phyloP scores from a whole-genome alignment of 2,329 filamentous ascomycete species.

The Fusarium dlaminii region DNA sequence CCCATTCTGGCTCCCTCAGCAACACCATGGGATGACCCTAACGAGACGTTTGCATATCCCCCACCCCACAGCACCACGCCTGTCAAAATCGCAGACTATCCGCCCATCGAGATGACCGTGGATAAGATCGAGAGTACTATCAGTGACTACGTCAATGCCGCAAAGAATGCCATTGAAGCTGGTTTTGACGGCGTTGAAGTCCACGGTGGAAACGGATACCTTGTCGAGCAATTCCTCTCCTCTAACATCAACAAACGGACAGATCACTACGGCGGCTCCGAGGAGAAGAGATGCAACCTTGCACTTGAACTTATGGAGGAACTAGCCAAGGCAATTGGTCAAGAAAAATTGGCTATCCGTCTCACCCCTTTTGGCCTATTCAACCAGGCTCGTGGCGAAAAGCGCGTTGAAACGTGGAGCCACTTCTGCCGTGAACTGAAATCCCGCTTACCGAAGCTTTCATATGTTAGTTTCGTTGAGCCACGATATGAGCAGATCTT shows the following conservation, averaged over 20 bases:
- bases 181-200: slow-evolving; percentile 60
- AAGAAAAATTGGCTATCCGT: slow-evolving; percentile 56
- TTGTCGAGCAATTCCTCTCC: slow-evolving; percentile 52
- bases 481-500: slow-evolving; percentile 64
- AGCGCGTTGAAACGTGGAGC: slow-evolving; percentile 63
- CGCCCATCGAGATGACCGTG: slow-evolving; percentile 48
- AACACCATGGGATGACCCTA: slow-evolving; percentile 56
- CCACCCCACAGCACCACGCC: slow-evolving; percentile 48
- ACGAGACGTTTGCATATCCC: slow-evolving; percentile 52
- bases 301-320: slow-evolving; percentile 62
- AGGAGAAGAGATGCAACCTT: slow-evolving; percentile 57
- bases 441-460: slow-evolving; percentile 52
- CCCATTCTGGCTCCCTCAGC: slow-evolving; percentile 52
- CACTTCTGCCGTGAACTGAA: slow-evolving; percentile 61
- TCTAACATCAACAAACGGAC: slow-evolving; percentile 50
- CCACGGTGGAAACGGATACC: slow-evolving; percentile 53
- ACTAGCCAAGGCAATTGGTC: slow-evolving; percentile 55
- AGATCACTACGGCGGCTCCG: slow-evolving; percentile 49
- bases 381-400: slow-evolving; percentile 60
- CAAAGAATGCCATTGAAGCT: slow-evolving; percentile 59
- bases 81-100: slow-evolving; percentile 49
- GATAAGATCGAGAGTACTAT: slow-evolving; percentile 53
- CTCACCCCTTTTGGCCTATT: slow-evolving; percentile 61
- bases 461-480: slow-evolving; percentile 66
- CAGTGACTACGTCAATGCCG: slow-evolving; percentile 43